A percentile compares a stretch with the other conserved stretches of the same genome.
Evolutionary conservation across 805 yeast species (phyloP).

Genomic region (Wickerhamomyces chaumierensis): DNA sequence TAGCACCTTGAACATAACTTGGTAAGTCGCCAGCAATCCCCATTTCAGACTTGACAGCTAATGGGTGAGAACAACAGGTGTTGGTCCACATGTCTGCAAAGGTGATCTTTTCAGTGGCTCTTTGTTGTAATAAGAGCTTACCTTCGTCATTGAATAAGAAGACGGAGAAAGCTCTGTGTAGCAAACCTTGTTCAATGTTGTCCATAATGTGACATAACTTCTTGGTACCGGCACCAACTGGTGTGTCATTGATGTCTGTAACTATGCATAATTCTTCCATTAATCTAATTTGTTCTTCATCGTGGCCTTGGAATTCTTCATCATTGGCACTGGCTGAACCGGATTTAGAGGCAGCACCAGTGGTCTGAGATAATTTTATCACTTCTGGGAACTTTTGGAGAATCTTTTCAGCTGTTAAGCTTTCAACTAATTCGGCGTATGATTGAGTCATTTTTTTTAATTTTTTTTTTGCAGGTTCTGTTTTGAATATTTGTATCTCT

Average conservation of each 20-base stretch:
- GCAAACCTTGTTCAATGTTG: conserved; percentile 73
- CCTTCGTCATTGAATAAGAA: conserved; percentile 74
- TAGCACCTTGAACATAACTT: conserved; percentile 66
- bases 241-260: conserved; percentile 74
- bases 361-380: conserved; percentile 46
- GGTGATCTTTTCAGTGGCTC: conserved; percentile 94
- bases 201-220: conserved; percentile 82
- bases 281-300: conserved; percentile 83
- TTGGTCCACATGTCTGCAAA: conserved; percentile 98
- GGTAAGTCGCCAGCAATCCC: conserved; percentile 41
- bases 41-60: conserved; percentile 72
- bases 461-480: too few species aligned
- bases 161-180: conserved; percentile 96
- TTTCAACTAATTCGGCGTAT: conserved; percentile 44
- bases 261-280: conserved; percentile 98
- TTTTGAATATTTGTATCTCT: neutral
- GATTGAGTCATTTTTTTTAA: conserved; percentile 6
- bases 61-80: conserved; percentile 97
- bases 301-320: conserved; percentile 71
- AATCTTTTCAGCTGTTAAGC: conserved; percentile 37
- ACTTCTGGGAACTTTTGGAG: conserved; percentile 54
- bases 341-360: conserved; percentile 39
- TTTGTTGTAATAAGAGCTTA: conserved; percentile 78
- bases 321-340: conserved; percentile 21
- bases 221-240: conserved; percentile 90